A percentile compares a stretch with the other conserved stretches of the same genome.
phyloP scores from a whole-genome alignment of 192 early-diverging fungal genomes.

The Anaeromyces robustus region DNA sequence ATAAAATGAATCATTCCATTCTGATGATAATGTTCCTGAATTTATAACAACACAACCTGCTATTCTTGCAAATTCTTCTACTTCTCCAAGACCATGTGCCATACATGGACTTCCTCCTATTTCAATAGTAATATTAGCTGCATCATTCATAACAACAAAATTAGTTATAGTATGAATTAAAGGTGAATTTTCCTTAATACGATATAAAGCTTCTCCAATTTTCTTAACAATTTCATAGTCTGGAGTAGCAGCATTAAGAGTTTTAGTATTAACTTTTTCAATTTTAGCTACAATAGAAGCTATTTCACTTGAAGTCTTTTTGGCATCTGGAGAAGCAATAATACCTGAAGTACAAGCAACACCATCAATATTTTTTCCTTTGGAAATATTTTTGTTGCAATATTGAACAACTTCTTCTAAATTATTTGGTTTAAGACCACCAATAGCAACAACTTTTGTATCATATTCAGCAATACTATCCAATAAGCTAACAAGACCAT shows the following conservation, averaged over 20 bases:
- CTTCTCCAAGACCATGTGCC: slow-evolving; percentile 50
- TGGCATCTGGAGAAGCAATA: slow-evolving; percentile 39
- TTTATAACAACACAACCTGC: neutral
- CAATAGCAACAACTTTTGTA: slow-evolving; percentile 61
- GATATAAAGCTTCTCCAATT: slow-evolving; percentile 17
- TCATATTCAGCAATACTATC: slow-evolving; percentile 16
- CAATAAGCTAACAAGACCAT: slow-evolving; percentile 42
- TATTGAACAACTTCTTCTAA: slow-evolving; percentile 30
- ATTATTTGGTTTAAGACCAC: slow-evolving; percentile 56
- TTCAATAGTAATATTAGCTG: slow-evolving; percentile 66
- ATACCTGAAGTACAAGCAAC: slow-evolving; percentile 71
- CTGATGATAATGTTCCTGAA: neutral
- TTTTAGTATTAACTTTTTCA: neutral
- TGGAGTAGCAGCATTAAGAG: neutral
- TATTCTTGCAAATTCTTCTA: slow-evolving; percentile 15
- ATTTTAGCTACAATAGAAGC: neutral
- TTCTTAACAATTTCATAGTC: slow-evolving; percentile 11
- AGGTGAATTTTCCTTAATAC: slow-evolving; percentile 28
- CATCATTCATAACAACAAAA: slow-evolving; percentile 68
- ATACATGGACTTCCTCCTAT: slow-evolving; percentile 72
- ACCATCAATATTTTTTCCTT: slow-evolving; percentile 25
- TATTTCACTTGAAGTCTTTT: slow-evolving; percentile 17
- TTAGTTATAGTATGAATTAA: slow-evolving; percentile 77
- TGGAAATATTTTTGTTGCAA: slow-evolving; percentile 16
- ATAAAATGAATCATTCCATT: neutral